A percentile compares a stretch with the other conserved stretches of the same genome.
Conservation (phyloP, 352 stramenopile species). For the Phytophthora podocarpi region DNA sequence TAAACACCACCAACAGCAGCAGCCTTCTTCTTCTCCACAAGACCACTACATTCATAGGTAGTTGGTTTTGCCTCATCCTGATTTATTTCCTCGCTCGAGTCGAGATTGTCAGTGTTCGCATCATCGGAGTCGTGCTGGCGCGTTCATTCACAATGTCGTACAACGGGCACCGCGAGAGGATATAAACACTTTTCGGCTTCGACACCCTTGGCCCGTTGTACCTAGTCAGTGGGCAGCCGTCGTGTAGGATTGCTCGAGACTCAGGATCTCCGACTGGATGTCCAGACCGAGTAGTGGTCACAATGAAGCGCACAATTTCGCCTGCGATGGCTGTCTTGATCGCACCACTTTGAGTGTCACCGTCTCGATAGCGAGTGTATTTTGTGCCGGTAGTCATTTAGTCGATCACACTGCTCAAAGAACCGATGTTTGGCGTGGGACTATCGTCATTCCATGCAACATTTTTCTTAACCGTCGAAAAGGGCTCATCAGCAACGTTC, state of each 20-base stretch:
- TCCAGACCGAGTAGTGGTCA: conserved; percentile 18
- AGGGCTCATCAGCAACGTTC: too few species aligned
- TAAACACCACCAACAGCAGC: neutral
- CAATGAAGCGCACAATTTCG: conserved; percentile 19
- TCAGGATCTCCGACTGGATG: conserved; percentile 13
- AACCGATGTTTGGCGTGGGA: too few species aligned
- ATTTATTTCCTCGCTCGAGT: neutral
- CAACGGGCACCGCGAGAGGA: conserved; percentile 12
- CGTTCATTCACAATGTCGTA: conserved; percentile 14
- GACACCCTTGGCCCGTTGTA: conserved; percentile 19
- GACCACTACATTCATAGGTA: too few species aligned
- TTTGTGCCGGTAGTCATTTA: conserved; percentile 26
- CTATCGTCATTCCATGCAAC: too few species aligned
- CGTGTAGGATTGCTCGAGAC: conserved; percentile 15
- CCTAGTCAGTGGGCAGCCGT: conserved; percentile 18
- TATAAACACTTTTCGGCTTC: conserved; percentile 22
- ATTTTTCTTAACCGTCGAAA: conserved; percentile 8
- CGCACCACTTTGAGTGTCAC: conserved; percentile 14
- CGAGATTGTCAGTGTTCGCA: neutral
- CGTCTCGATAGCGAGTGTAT: conserved; percentile 25
- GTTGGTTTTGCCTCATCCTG: too few species aligned
- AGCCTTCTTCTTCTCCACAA: neutral
- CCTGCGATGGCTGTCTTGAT: conserved; percentile 11
- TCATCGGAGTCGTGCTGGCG: neutral
- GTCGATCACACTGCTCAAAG: conserved; percentile 23